Conservation (phyloP, 192 early-diverging fungal species). For the Coemansia furcata region DNA sequence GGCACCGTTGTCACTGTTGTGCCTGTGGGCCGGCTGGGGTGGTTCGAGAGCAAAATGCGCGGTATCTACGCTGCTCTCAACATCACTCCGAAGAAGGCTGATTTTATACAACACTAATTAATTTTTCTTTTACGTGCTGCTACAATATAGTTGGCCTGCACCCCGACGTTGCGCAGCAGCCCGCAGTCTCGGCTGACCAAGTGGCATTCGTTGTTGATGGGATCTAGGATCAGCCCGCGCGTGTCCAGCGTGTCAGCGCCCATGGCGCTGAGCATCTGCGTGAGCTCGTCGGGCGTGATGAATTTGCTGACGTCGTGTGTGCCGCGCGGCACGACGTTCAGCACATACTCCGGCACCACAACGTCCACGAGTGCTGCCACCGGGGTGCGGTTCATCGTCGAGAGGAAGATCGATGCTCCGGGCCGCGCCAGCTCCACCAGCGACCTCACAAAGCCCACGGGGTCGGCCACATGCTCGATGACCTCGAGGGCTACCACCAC, state of each 20-base stretch:
- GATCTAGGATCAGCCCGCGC: slow-evolving; percentile 58
- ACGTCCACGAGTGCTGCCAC: slow-evolving; percentile 76
- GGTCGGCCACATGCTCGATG: slow-evolving; percentile 87
- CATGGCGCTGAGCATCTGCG: slow-evolving; percentile 42
- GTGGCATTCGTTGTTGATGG: slow-evolving; percentile 39
- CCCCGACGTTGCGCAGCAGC: slow-evolving; percentile 23
- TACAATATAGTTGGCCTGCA: slow-evolving; percentile 54
- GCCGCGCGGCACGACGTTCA: slow-evolving; percentile 74
- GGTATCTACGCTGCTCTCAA: slow-evolving; percentile 16
- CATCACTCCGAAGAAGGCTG: background rate
- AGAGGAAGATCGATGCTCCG: slow-evolving; percentile 71
- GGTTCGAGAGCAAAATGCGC: slow-evolving; percentile 49
- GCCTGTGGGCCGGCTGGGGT: slow-evolving; percentile 28
- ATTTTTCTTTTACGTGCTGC: slow-evolving; percentile 33
- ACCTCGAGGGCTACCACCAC: slow-evolving; percentile 85
- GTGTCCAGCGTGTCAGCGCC: slow-evolving; percentile 53
- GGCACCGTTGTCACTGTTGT: slow-evolving; percentile 39
- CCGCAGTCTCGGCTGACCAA: slow-evolving; percentile 43
- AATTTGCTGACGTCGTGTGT: slow-evolving; percentile 89
- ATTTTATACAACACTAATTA: slow-evolving; percentile 1
- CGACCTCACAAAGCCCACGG: slow-evolving; percentile 65
- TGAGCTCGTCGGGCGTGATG: slow-evolving; percentile 69
- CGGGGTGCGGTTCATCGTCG: slow-evolving; percentile 88
- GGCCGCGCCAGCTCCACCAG: slow-evolving; percentile 66
- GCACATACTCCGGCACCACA: slow-evolving; percentile 74